phyloP scores from a whole-genome alignment of 2,329 filamentous ascomycete genomes.

The Clonostachys chloroleuca region DNA sequence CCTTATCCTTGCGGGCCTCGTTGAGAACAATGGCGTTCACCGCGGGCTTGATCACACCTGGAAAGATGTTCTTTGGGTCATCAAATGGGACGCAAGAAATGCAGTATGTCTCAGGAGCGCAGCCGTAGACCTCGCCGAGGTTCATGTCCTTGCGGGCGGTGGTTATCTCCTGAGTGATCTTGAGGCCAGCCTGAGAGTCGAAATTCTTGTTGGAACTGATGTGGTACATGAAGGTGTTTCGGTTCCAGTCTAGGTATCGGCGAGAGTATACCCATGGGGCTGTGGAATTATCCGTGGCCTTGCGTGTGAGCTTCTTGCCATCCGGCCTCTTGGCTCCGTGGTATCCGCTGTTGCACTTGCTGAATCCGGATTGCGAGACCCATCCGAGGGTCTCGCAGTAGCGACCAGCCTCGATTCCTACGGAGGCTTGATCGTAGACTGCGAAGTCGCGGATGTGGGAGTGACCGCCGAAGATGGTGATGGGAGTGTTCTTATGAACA shows the following conservation, averaged over 20 bases:
- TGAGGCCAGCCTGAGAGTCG: slow-evolving; percentile 40
- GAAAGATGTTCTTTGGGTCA: slow-evolving; percentile 48
- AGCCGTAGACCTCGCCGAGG: slow-evolving; percentile 53
- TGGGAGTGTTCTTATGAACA: slow-evolving; percentile 49
- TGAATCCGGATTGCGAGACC: slow-evolving; percentile 59
- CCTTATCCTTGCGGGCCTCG: slow-evolving; percentile 36
- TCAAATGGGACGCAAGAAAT: slow-evolving; percentile 49
- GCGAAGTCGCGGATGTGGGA: slow-evolving; percentile 61
- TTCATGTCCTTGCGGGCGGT: slow-evolving; percentile 45
- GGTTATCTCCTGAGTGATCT: slow-evolving; percentile 44
- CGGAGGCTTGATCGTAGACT: slow-evolving; percentile 57
- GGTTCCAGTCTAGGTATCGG: slow-evolving; percentile 66
- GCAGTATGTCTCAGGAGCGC: slow-evolving; percentile 56
- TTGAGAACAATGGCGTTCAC: slow-evolving; percentile 48
- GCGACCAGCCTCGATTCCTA: slow-evolving; percentile 57
- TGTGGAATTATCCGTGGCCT: slow-evolving; percentile 27
- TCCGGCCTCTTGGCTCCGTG: slow-evolving; percentile 23
- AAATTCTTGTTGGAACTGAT: slow-evolving; percentile 46
- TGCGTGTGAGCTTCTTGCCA: slow-evolving; percentile 32
- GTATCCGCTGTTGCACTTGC: slow-evolving; percentile 36
- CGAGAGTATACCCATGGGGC: slow-evolving; percentile 45
- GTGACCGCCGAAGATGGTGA: slow-evolving; percentile 64
- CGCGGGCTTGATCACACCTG: slow-evolving; percentile 40
- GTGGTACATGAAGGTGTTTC: slow-evolving; percentile 61
- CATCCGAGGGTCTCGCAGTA: slow-evolving; percentile 68